phyloP scores from a whole-genome alignment of 305 asterid genomes.

The Fraxinus baroniana region DNA sequence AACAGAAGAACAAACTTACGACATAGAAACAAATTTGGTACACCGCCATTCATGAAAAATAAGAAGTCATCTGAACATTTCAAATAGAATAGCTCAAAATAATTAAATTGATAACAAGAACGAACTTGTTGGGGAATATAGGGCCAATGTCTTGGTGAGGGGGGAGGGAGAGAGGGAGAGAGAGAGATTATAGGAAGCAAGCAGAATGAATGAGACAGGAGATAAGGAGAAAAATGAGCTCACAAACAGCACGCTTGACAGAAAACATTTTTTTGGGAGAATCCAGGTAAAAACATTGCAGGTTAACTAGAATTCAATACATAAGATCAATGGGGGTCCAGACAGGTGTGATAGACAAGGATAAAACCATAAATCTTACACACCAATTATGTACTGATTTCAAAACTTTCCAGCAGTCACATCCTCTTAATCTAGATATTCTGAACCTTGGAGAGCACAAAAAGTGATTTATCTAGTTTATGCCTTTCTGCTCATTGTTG shows the following conservation, averaged over 20 bases:
- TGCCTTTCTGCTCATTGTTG: not conserved
- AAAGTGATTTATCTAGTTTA: not conserved
- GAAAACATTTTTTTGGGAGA: not conserved
- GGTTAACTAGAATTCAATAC: not conserved
- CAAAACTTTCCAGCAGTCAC: not conserved
- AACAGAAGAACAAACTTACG: not conserved
- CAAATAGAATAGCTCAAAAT: not conserved
- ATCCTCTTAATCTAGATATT: not conserved
- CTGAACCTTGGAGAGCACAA: not conserved
- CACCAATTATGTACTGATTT: not conserved
- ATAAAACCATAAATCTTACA: not conserved
- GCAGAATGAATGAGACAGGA: not conserved
- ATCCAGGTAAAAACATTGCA: not conserved
- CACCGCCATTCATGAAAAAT: not conserved
- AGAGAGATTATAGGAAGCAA: not conserved
- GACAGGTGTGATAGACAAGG: not conserved
- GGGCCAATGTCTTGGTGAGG: not conserved
- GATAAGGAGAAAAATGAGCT: not conserved
- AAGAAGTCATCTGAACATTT: not conserved
- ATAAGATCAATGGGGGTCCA: not conserved
- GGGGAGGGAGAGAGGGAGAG: not conserved
- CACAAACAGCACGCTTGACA: not conserved
- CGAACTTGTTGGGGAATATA: not conserved
- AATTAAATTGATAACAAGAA: not conserved
- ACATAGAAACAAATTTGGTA: not conserved